These are phyloP conservation scores for Nemania sp. DNA, from an alignment of 2,329 filamentous ascomycete genomes.

Conservation along the genomic window DNA sequence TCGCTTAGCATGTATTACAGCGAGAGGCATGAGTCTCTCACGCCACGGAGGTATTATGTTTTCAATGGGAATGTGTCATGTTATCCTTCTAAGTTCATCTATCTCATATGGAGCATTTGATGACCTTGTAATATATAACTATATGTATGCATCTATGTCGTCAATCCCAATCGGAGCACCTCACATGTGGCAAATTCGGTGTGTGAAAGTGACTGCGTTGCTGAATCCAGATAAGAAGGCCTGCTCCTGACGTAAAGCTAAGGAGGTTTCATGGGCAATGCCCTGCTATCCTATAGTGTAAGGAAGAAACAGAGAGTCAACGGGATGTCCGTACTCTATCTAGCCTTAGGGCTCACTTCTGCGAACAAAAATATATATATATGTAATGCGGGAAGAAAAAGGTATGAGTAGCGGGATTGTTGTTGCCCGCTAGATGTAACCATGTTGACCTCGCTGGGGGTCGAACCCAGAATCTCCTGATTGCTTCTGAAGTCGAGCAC, in stretches of 20 bases:
- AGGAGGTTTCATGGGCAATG: no score
- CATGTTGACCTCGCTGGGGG: constrained; percentile 37
- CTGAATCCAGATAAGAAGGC: no score
- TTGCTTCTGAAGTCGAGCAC: neutral
- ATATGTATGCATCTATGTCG: neutral
- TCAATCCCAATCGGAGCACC: neutral
- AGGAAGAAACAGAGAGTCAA: no score
- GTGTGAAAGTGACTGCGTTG: no score
- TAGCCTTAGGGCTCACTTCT: no score
- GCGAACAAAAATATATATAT: no score
- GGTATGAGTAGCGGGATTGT: neutral
- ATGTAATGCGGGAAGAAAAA: no score
- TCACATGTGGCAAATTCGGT: no score
- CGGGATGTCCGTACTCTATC: no score
- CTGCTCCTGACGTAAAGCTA: no score
- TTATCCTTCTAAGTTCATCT: neutral
- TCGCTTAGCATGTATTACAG: neutral
- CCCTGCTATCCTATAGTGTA: no score
- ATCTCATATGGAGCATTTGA: neutral
- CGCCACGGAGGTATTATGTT: constrained; percentile 6
- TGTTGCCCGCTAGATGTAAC: neutral
- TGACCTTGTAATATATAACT: constrained; percentile 5
- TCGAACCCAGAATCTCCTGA: constrained; percentile 41
- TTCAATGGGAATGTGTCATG: neutral
- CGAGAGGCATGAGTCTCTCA: neutral